A percentile compares a stretch with the other conserved stretches of the same genome.
Conservation (phyloP, 2,329 filamentous ascomycete species). For the Colletotrichum graminicola region DNA sequence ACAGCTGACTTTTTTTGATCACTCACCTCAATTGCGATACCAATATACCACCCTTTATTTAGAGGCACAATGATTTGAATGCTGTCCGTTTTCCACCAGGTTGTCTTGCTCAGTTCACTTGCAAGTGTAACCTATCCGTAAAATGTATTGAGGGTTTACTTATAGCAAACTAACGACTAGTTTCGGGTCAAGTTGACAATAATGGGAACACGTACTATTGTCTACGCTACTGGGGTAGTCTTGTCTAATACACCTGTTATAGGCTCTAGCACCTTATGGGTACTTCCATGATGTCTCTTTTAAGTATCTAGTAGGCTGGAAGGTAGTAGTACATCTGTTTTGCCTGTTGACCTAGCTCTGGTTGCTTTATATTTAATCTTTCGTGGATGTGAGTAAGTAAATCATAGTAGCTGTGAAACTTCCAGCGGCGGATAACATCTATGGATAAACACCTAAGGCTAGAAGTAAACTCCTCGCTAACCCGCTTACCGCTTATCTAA, state of each 20-base stretch:
- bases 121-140: background rate
- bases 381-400: too few species aligned
- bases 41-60: conserved; percentile 1
- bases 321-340: too few species aligned
- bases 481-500: background rate
- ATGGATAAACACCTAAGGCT: background rate
- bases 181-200: background rate
- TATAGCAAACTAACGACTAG: background rate
- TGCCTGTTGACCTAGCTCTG: too few species aligned
- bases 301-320: too few species aligned
- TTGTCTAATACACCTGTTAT: fast-evolving
- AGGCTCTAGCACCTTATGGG: too few species aligned
- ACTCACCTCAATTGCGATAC: conserved; percentile 16
- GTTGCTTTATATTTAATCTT: too few species aligned
- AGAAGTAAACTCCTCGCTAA: background rate
- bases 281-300: background rate
- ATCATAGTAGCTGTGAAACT: too few species aligned
- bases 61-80: background rate
- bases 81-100: background rate
- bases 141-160: background rate
- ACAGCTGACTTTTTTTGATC: background rate
- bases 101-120: background rate
- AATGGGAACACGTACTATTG: background rate
- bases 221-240: background rate
- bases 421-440: too few species aligned